These are phyloP conservation scores for Mytilinidion resinicola DNA, from an alignment of 495 filamentous ascomycete species.

Conservation along the genomic window DNA sequence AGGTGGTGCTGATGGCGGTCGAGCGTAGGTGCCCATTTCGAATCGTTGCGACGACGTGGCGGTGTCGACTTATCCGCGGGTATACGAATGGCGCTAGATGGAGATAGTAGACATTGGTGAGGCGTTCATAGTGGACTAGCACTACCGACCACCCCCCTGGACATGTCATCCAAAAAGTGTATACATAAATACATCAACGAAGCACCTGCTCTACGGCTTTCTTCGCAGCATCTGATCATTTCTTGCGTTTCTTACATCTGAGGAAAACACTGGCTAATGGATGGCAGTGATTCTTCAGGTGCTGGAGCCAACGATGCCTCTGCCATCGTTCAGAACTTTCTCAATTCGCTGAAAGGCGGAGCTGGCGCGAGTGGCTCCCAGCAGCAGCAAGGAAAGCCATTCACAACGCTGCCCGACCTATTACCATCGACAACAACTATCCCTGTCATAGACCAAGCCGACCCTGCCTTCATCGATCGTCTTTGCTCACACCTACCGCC, in stretches of 20 bases:
- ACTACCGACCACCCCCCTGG: background rate
- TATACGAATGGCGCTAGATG: background rate
- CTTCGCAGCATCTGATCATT: constrained; percentile 31
- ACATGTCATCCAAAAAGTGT: background rate
- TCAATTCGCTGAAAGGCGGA: constrained; percentile 70
- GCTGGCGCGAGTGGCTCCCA: constrained; percentile 38
- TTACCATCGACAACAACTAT: constrained; percentile 70
- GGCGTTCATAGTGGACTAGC: constrained; percentile 9
- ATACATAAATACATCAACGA: background rate
- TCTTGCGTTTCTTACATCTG: constrained; percentile 17
- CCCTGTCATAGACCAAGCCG: constrained; percentile 62
- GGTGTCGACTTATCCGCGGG: constrained; percentile 11
- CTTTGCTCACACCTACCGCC: constrained; percentile 73
- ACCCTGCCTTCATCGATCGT: constrained; percentile 59
- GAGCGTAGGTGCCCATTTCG: constrained; percentile 81
- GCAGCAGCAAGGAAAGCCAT: constrained; percentile 48
- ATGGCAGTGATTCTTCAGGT: constrained; percentile 20
- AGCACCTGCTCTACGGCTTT: background rate
- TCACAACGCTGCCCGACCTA: constrained; percentile 82
- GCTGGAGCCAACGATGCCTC: constrained; percentile 46
- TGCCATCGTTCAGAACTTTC: constrained; percentile 73
- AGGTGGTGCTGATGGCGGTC: constrained; percentile 89
- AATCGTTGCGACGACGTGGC: constrained; percentile 19
- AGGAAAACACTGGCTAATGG: constrained; percentile 15
- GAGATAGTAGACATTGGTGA: constrained; percentile 6